Base-by-base conservation (phyloP, 106 monocot species). In the Posidonia australis region DNA sequence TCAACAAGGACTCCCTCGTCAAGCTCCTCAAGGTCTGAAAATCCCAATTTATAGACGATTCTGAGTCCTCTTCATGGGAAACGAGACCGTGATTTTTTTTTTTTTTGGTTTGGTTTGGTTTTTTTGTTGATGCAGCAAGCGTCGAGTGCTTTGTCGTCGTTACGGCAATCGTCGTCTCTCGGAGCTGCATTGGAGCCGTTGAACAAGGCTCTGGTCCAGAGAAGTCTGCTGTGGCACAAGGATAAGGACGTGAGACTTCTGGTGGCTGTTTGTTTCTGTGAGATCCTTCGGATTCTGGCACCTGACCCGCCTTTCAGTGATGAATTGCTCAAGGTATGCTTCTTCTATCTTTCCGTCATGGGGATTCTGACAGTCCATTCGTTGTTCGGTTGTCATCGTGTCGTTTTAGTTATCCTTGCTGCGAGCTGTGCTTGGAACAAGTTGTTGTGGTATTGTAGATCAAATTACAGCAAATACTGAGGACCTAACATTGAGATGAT, bases 241-340 rank as follows among this genome's bases (percentile, higher is more conserved):
- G 94, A 94, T 65, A 89, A 86, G 69, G 94, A 94, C 58, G 82
- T 94, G 19, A 84, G 69, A 68, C 71, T 94, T 68, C 51, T 89
- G 36, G 71, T 84, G 72, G 89, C 86, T 30, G 84, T 69, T 46
- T 94, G 94, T 70, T 78, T 81, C 59, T 76, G 76, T 77, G 94
- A 94, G 67, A 67, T 86, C 46, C 80, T 86, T 22, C 79, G 94
- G n/a, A 45, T 94, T 51, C 76, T 94, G 45, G 90, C 90, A 68
- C 94, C 94, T 51, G 61, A 82, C 44, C 80, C 84, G 54, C 90
- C 84, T 74, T 94, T 86, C 65, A 82, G 71, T 64, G 86, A 86
- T 75, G 73, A 81, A 36, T 55, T 80, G 77, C 77, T 84, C 68
- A 86, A 84, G 94, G 94, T 84, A 80, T 13, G 26, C 28, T 11